Base-by-base conservation (phyloP, 805 yeast genomes). In the Yarrowia phangngaensis region DNA sequence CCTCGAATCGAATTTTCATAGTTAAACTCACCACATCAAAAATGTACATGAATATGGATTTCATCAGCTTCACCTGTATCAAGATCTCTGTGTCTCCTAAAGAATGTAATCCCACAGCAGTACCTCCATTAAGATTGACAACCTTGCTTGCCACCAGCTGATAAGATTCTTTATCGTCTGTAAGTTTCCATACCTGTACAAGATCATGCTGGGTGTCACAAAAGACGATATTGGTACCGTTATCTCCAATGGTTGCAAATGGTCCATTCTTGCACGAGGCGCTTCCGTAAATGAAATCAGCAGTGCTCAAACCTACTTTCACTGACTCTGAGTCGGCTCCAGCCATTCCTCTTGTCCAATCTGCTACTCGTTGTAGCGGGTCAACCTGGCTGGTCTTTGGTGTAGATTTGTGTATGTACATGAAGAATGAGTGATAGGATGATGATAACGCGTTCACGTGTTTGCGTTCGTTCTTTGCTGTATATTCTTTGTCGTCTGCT, bases 301-400 rank as follows among this genome's bases (percentile, higher is more conserved):
- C 9, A 69, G 64, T 9, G 72, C 70, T 53, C 75, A 61, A 2
- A 76, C 70, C 43, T 75, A 68, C 35, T 70, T 70, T 26, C 75
- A 63, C 28, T 77, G 61, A 1, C 77, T 75, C 3, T 72, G 71
- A 3, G 70, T 67, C 11, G 67, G 69, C 3, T 78, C 74, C 27
- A 77, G 58, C 52, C 67, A 67, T 15, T 76, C 69, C 0, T 76
- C 73, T 0, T 79, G 58, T 12, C 32, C 52, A n/a, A 36, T 20
- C 33, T 9, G 45, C 45, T 8, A 38, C 45, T 13, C 45, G 32
- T 17, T 32, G 45, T 17, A 38, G 36, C 8, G 29, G n/a, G 52
- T 29, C 23, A 8, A 17, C 13, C 22, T 20, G 32, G 51, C 22
- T 14, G 14, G 50, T 20, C 16, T 24, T 27, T 4, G 49, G 31